These are phyloP conservation scores for Dendrobium officinale DNA, from an alignment of 106 monocot genomes.

Conservation along the genomic window DNA sequence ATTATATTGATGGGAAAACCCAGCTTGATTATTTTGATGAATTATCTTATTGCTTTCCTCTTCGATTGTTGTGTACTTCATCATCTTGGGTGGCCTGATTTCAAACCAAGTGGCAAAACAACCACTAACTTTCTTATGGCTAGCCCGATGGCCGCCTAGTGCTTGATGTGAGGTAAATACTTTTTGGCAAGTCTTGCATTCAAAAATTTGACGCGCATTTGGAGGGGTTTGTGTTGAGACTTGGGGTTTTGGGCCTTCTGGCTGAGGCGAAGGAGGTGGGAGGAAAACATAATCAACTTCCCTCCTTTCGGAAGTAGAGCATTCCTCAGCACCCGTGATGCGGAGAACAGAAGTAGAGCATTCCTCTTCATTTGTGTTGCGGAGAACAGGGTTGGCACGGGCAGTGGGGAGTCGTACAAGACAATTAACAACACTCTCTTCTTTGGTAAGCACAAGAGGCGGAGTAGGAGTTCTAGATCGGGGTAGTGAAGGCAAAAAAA, in stretches of 20 bases:
- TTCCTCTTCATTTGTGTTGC: constrained; percentile 35
- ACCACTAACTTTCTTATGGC: constrained; percentile 80
- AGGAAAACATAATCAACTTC: constrained; percentile 23
- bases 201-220: constrained; percentile 7
- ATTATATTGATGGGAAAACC: neutral
- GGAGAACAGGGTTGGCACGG: neutral
- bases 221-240: too few relatives aligned
- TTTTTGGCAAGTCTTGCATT: constrained; percentile 68
- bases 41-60: neutral
- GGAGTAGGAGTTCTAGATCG: neutral
- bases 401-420: constrained; percentile 63
- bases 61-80: neutral
- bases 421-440: constrained; percentile 70
- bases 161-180: constrained; percentile 66
- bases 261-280: neutral
- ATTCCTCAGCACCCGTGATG: too few relatives aligned
- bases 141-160: constrained; percentile 67
- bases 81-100: neutral
- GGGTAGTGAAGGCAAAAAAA: neutral
- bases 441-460: constrained; percentile 17
- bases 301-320: neutral
- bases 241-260: too few relatives aligned
- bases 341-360: constrained; percentile 33
- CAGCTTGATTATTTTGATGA: neutral
- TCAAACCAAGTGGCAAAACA: constrained; percentile 58